A percentile compares a stretch with the other conserved stretches of the same genome.
phyloP scores from a whole-genome alignment of 2,329 filamentous ascomycete species.

The Botryosphaeria dothidea region DNA sequence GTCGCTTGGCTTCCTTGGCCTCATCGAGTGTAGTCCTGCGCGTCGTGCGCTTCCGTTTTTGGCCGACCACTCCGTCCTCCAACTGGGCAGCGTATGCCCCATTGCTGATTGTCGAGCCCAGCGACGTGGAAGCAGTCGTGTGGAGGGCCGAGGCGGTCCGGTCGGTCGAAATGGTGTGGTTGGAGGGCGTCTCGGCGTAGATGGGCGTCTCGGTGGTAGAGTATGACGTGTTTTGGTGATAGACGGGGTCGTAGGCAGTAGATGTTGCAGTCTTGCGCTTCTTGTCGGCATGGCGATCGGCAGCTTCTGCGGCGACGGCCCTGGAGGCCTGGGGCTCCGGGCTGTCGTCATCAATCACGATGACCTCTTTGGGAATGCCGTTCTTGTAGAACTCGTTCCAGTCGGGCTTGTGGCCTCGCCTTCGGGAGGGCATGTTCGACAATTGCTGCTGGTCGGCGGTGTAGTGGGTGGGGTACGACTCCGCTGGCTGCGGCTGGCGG shows the following conservation, averaged over 20 bases:
- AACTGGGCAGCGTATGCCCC: constrained; percentile 61
- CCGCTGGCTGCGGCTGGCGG: constrained; percentile 10
- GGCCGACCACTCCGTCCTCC: constrained; percentile 67
- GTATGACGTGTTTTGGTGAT: constrained; percentile 67
- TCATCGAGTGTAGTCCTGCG: constrained; percentile 81
- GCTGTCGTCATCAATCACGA: constrained; percentile 54
- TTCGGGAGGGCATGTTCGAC: constrained; percentile 14
- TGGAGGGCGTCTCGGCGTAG: constrained; percentile 65
- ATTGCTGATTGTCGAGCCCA: constrained; percentile 66
- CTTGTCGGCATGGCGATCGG: constrained; percentile 65
- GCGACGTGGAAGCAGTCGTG: constrained; percentile 86
- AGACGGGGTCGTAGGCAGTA: constrained; percentile 66
- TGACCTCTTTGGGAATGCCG: constrained; percentile 51
- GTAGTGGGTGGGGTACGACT: constrained; percentile 14
- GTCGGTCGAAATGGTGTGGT: constrained; percentile 77
- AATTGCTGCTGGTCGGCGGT: constrained; percentile 9
- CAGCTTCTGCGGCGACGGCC: constrained; percentile 34
- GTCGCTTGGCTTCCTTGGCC: constrained; percentile 63
- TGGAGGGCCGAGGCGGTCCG: constrained; percentile 78
- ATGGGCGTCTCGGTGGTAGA: constrained; percentile 74
- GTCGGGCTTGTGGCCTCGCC: constrained; percentile 35
- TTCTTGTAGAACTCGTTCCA: constrained; percentile 47
- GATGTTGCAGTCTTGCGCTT: constrained; percentile 69
- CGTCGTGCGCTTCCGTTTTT: constrained; percentile 84
- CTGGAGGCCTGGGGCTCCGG: constrained; percentile 31